These are phyloP conservation scores for Thymus mandschuricus DNA, from an alignment of 257 asterid genomes.

Conservation along the genomic window DNA sequence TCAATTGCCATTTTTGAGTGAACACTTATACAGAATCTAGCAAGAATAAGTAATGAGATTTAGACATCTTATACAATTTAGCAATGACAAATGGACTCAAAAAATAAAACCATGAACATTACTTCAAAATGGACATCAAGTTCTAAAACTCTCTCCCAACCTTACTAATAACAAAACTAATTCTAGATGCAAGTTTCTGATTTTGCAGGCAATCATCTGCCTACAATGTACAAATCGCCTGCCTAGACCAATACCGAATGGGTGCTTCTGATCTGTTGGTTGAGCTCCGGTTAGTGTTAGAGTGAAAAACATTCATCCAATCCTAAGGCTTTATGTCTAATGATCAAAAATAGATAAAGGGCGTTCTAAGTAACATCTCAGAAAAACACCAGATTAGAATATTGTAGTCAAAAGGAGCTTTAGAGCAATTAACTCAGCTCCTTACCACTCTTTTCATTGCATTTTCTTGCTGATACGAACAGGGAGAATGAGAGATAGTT, in stretches of 20 bases:
- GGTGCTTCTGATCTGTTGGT: slow-evolving; percentile 3
- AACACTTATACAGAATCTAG: background rate
- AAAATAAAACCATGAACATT: background rate
- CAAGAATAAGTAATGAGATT: background rate
- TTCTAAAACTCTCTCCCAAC: background rate
- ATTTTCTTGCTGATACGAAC: too few relatives aligned
- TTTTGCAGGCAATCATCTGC: background rate
- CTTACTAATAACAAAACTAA: background rate
- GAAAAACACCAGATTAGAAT: background rate
- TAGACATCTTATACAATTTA: background rate
- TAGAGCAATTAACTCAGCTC: slow-evolving; percentile 4
- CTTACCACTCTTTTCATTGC: too few relatives aligned
- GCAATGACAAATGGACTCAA: background rate
- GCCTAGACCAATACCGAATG: background rate
- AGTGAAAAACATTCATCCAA: background rate
- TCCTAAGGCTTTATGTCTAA: slow-evolving; percentile 2
- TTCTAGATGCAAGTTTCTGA: background rate
- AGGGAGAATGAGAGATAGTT: too few relatives aligned
- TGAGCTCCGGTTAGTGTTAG: background rate
- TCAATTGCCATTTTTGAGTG: background rate
- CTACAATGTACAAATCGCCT: background rate
- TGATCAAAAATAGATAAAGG: background rate
- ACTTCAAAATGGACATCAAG: background rate
- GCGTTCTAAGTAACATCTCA: background rate
- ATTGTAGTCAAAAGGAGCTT: background rate